Conservation (phyloP, 1,139 yeast genomes). For the Lodderomyces orthopsilosis region DNA sequence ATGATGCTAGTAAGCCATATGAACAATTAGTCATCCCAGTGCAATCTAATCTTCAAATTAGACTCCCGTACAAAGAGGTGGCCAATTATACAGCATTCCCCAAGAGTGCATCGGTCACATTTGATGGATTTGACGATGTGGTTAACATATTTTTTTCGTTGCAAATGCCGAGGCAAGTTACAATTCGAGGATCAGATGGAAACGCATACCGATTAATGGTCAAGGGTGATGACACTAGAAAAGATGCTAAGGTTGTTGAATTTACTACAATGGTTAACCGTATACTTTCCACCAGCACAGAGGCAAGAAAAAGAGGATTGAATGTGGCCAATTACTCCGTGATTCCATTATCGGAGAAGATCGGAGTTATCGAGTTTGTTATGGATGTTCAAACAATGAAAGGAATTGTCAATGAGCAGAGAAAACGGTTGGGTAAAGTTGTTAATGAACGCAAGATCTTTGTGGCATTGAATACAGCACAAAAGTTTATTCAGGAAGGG, state of each 20-base stretch:
- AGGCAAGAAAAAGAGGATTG: conserved; percentile 69
- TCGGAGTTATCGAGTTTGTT: conserved; percentile 95
- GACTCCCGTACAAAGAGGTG: conserved; percentile 53
- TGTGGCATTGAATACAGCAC: conserved; percentile 38
- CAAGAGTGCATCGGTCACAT: conserved; percentile 49
- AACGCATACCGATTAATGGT: conserved; percentile 68
- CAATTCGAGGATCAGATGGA: conserved; percentile 78
- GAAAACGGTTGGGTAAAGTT: conserved; percentile 35
- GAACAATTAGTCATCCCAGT: conserved; percentile 76
- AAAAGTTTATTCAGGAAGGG: conserved; percentile 29
- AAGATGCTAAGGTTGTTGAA: conserved; percentile 93
- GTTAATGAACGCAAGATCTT: conserved; percentile 35
- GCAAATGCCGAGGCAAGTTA: conserved; percentile 82
- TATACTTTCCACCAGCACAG: conserved; percentile 61
- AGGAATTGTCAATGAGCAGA: conserved; percentile 52
- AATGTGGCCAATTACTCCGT: conserved; percentile 83
- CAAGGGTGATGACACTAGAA: conserved; percentile 89
- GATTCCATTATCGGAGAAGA: conserved; percentile 78
- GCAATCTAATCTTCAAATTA: conserved; percentile 66
- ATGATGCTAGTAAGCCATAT: conserved; percentile 52
- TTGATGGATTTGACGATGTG: conserved; percentile 54
- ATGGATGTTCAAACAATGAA: conserved; percentile 80
- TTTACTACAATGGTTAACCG: conserved; percentile 86
- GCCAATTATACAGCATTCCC: conserved; percentile 49
- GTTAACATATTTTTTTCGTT: conserved; percentile 75